These are phyloP conservation scores for Puccinia triticina DNA, from an alignment of 1,284 basidiomycete genomes.

Conservation along the genomic window DNA sequence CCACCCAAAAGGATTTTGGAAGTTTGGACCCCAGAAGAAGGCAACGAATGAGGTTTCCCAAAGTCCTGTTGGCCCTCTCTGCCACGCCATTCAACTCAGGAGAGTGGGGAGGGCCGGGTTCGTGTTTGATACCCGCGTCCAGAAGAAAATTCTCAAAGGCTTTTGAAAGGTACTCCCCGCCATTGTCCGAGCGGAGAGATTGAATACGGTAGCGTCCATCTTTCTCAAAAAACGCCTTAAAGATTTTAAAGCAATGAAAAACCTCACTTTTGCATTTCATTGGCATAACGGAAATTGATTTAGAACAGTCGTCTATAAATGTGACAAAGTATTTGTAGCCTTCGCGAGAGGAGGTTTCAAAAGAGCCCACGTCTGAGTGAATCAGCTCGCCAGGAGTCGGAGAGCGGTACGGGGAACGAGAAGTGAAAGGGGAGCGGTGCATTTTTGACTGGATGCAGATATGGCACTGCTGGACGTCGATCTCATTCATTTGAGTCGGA, in stretches of 20 bases:
- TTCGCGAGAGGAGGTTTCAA: not conserved
- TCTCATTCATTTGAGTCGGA: not conserved
- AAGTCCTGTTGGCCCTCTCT: slow-evolving; percentile 2
- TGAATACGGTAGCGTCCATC: slow-evolving; percentile 34
- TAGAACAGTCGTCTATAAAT: slow-evolving; percentile 28
- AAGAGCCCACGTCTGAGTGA: not conserved
- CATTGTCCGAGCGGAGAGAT: slow-evolving; percentile 48
- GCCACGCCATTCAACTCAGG: slow-evolving; percentile 46
- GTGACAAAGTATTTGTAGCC: slow-evolving; percentile 1
- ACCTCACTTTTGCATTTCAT: slow-evolving; percentile 40
- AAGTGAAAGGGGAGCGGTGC: not conserved
- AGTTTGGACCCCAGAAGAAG: no score
- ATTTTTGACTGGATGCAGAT: not conserved
- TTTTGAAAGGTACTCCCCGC: slow-evolving; percentile 47
- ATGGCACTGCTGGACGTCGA: not conserved
- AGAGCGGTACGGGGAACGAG: not conserved
- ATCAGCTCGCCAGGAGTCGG: not conserved
- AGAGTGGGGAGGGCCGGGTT: slow-evolving; percentile 41
- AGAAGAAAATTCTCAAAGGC: slow-evolving; percentile 11
- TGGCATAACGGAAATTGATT: slow-evolving; percentile 18
- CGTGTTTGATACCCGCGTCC: slow-evolving; percentile 35
- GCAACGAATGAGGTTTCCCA: not conserved
- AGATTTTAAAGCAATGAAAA: slow-evolving; percentile 10
- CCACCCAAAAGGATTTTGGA: no score
- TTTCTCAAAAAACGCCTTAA: slow-evolving; percentile 16